Percentiles rank a stretch among this genome's conserved stretches.
These are phyloP conservation scores for Sicyos baderoa DNA, from an alignment of 306 rosid species.

Conservation along the genomic window DNA sequence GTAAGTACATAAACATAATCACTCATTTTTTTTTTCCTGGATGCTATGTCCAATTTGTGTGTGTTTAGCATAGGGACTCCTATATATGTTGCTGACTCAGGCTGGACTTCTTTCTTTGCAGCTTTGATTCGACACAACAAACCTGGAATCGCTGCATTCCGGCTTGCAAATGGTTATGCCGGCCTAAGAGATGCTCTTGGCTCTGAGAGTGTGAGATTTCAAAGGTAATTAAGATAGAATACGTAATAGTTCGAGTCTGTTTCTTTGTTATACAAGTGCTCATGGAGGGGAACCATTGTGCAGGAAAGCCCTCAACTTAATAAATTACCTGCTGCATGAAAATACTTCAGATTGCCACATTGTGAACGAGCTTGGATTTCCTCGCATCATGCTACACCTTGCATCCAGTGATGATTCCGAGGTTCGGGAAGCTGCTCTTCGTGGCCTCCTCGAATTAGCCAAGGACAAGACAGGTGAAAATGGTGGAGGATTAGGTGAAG, in stretches of 20 bases:
- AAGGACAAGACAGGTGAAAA: slow-evolving; percentile 27
- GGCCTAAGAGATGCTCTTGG: slow-evolving; percentile 66
- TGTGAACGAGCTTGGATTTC: slow-evolving; percentile 58
- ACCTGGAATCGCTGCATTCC: slow-evolving; percentile 66
- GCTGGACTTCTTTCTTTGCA: slow-evolving; percentile 14
- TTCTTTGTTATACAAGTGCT: slow-evolving; percentile 4
- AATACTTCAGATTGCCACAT: slow-evolving; percentile 56
- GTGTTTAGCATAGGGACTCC: neutral
- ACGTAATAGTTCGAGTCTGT: neutral
- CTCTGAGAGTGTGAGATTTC: slow-evolving; percentile 76
- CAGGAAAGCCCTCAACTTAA: slow-evolving; percentile 93
- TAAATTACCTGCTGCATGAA: slow-evolving; percentile 63
- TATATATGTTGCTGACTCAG: neutral
- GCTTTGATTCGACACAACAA: slow-evolving; percentile 83
- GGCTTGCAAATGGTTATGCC: slow-evolving; percentile 84
- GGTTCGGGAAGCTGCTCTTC: slow-evolving; percentile 90
- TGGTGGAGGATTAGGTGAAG: slow-evolving; percentile 29
- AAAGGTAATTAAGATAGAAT: slow-evolving; percentile 45
- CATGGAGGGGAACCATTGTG: slow-evolving; percentile 16
- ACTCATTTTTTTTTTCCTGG: neutral
- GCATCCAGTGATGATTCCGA: slow-evolving; percentile 61
- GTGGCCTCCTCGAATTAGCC: slow-evolving; percentile 57
- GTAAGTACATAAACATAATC: too few relatives aligned
- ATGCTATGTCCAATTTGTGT: neutral
- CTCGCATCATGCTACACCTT: slow-evolving; percentile 60